These are phyloP conservation scores for Hypoxylon sp. DNA, from an alignment of 2,329 filamentous ascomycete species.

Conservation along the genomic window DNA sequence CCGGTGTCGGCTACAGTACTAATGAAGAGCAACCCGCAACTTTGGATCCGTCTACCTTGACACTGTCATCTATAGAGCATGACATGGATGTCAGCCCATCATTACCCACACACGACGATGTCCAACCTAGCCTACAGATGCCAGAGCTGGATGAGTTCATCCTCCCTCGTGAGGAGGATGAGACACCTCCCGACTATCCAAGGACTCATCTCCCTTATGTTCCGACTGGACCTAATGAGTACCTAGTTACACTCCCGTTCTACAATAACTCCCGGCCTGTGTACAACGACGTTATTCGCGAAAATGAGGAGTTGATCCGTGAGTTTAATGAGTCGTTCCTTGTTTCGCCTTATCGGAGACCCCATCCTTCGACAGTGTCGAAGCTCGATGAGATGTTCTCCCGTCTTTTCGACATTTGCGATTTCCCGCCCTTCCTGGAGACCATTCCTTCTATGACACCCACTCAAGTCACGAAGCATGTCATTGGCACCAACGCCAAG, in stretches of 20 bases:
- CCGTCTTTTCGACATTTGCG: slow-evolving; percentile 68
- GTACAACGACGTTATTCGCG: slow-evolving; percentile 66
- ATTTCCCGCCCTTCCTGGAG: slow-evolving; percentile 68
- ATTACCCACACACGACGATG: slow-evolving; percentile 49
- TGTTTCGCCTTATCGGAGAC: slow-evolving; percentile 57
- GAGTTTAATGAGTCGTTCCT: slow-evolving; percentile 63
- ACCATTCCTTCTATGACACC: slow-evolving; percentile 61
- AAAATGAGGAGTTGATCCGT: slow-evolving; percentile 60
- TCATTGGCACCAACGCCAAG: slow-evolving; percentile 71
- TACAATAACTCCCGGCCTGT: slow-evolving; percentile 66
- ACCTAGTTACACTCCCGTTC: slow-evolving; percentile 71
- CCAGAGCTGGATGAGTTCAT: slow-evolving; percentile 39
- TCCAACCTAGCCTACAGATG: slow-evolving; percentile 30
- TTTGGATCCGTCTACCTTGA: slow-evolving; percentile 52
- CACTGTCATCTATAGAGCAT: slow-evolving; percentile 54
- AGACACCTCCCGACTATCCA: slow-evolving; percentile 43
- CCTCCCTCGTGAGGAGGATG: slow-evolving; percentile 36
- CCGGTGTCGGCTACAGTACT: slow-evolving; percentile 33
- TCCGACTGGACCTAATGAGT: slow-evolving; percentile 58
- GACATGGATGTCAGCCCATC: slow-evolving; percentile 51
- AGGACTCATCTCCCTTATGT: slow-evolving; percentile 49
- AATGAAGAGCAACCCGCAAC: slow-evolving; percentile 50
- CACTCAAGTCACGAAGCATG: slow-evolving; percentile 66
- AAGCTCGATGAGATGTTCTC: slow-evolving; percentile 68
- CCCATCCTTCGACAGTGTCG: slow-evolving; percentile 58